phyloP scores from a whole-genome alignment of 768 basidiomycete genomes.

The Dentipellis fragilis region DNA sequence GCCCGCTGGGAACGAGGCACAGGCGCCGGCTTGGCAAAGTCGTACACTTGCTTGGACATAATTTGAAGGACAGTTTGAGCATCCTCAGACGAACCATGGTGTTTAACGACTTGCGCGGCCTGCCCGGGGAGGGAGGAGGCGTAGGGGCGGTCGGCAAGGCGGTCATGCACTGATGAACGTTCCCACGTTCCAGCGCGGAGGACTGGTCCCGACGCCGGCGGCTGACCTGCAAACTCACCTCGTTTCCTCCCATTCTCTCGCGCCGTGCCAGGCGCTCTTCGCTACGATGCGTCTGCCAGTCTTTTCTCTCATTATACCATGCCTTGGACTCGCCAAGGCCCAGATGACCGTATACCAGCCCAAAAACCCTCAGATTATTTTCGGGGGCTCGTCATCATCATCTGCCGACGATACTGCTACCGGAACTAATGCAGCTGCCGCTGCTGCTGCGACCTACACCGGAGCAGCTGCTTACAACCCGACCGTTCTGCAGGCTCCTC shows the following conservation, averaged over 20 bases:
- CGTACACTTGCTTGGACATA: too few species aligned
- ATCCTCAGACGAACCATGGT: too few species aligned
- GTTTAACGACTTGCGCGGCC: too few species aligned
- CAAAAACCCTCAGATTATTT: constrained; percentile 10
- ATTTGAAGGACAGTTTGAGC: too few species aligned
- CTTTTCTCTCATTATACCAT: constrained; percentile 3
- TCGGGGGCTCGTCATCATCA: constrained; percentile 4
- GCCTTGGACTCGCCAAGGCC: constrained; percentile 4
- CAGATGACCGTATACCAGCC: constrained; percentile 10
- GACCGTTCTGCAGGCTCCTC: constrained; percentile 37
- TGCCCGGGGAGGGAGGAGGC: too few species aligned
- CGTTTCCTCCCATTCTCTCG: neutral
- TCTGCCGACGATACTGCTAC: neutral
- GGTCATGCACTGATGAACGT: too few species aligned
- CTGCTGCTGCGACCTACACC: constrained; percentile 32
- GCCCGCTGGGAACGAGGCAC: too few species aligned
- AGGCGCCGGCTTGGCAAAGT: too few species aligned
- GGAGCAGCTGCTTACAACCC: constrained; percentile 43
- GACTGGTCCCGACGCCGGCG: too few species aligned
- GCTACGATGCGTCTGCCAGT: neutral
- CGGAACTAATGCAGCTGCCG: constrained; percentile 14
- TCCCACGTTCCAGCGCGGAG: too few species aligned
- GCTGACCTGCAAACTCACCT: neutral
- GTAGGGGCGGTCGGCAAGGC: too few species aligned
- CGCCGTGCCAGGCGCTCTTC: neutral